Base-by-base conservation (phyloP, 805 yeast species). In the Diddensiella caesifluorescens region DNA sequence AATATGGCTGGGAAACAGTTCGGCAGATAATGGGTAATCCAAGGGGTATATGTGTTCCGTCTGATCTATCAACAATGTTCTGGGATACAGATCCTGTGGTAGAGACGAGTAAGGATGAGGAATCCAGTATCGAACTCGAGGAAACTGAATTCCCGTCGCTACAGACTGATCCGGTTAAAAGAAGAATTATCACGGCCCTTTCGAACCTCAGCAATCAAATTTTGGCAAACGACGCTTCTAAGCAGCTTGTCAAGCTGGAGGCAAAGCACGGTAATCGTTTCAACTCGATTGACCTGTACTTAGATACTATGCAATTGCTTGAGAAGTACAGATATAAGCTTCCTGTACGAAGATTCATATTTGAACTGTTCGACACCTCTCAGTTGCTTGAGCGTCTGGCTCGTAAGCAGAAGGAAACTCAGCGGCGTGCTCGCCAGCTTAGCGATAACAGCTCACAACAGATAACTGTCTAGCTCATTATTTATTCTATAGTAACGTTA, bases 1-100 rank as follows among this genome's bases (percentile, higher is more conserved):
- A 87, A 52, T 67, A 73, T 41, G 79, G 79, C 1, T 90, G 97
- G 97, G 65, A 61, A 34, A 69, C 77, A 15, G 71, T 73, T 21
- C 53, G 69, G 22, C 69, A 69, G 37, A 60, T 66, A 0, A 63
- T 64, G 45, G 68, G 68, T n/a, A 50, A 57, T 2, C 74, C 55
- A 2, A 23, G 62, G 15, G 71, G 74, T 1, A 61, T 72, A 15
- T 56, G 68, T 13, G 39, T 70, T 15, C 78, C 79, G 1, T 49
- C 49, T 21, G 53, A 59, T 12, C 39, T 66, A 19, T 55, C 57
- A 9, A 45, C 28, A 3, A 10, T 39, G 18, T 42, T 43, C 26
- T 18, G 39, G 7, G 39, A 33, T 21, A 21, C n/a, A 4, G 21
- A 13, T 7, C n/a, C 42, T 13, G 39, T 22, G 7, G 7, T 16